Base-by-base conservation (phyloP, 768 basidiomycete species). In the Sporobolomyces roseus region DNA sequence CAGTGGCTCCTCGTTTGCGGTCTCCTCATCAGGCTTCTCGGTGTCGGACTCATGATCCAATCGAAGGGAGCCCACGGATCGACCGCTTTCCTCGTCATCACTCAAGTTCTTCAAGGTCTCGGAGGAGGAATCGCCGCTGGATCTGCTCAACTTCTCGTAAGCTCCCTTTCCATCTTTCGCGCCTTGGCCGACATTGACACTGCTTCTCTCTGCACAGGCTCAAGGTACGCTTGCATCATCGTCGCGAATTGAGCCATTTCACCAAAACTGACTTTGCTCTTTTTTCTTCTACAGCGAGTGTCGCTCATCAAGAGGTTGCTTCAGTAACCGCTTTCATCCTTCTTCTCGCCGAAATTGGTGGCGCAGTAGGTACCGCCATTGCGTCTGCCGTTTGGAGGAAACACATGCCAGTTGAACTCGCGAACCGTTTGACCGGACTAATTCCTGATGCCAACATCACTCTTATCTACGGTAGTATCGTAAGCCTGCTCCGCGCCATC, bases 51-150 rank as follows among this genome's bases (percentile, higher is more conserved):
- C 30, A 89, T 88, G 88, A 83, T 89, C 68, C 83, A 84, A 73
- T 86, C 87, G 7, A 83, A 86, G 23, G 87, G 87, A 19, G 84
- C 86, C 3, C 79, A 84, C 66, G 72, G 61, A 25, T 62, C 83
- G 81, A 36, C 77, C 48, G 75, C 56, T 61, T 77, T 80, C 62
- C 81, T 89, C 33, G 85, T 89, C 6, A 81, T 83, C 78, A 84
- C 83, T 27, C 88, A 90, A 72, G 77, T 89, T 56, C 80, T 90
- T 21, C 88, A 89, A 78, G 88, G 88, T 53, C 79, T 86, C 13
- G 88, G 88, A 23, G 88, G 88, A 19, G 88, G 88, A 21, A 81
- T 89, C 63, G 86, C 87, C 9, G 75, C 78, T 29, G 76, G 78
- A 52, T 71, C 76, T 3, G 71, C 73, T 21, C 79, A 80, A 62